Percentiles rank a stretch among this genome's conserved stretches.
phyloP scores from a whole-genome alignment of 139 green algal genomes.

The Diplosphaera chodatii region DNA sequence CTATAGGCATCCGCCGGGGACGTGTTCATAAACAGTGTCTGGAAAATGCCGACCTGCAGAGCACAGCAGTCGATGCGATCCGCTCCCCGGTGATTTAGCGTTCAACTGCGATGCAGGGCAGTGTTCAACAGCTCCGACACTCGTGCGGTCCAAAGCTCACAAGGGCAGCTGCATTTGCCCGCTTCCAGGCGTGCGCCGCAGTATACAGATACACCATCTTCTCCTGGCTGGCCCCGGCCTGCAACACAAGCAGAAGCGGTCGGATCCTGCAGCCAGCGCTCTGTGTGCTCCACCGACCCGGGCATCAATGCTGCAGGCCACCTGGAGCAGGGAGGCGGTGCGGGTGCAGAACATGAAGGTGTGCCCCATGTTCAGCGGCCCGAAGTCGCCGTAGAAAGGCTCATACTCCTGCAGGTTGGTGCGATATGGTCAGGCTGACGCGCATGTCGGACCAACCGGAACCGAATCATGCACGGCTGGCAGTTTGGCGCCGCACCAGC shows the following conservation, averaged over 20 bases:
- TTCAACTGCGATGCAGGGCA: too few species aligned
- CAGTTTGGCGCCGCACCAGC: constrained; percentile 31
- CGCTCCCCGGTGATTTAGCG: too few species aligned
- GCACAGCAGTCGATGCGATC: too few species aligned
- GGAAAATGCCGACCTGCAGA: constrained; percentile 68
- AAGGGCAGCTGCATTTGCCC: constrained; percentile 75
- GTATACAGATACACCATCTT: constrained; percentile 63
- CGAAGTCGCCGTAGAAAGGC: constrained; percentile 90
- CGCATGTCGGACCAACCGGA: constrained; percentile 1
- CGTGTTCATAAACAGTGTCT: constrained; percentile 60
- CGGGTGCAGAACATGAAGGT: constrained; percentile 71
- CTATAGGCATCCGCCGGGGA: constrained; percentile 64
- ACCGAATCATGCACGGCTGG: background rate
- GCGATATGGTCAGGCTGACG: too few species aligned
- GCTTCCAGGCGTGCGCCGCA: constrained; percentile 50
- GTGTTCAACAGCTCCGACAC: too few species aligned
- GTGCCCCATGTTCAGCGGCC: constrained; percentile 80
- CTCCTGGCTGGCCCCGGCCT: constrained; percentile 46
- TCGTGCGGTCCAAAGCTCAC: constrained; percentile 22
- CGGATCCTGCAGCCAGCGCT: too few species aligned
- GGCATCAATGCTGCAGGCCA: too few species aligned
- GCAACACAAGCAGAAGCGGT: too few species aligned
- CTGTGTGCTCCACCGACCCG: too few species aligned
- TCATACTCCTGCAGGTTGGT: constrained; percentile 89
- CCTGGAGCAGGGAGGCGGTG: constrained; percentile 54